These are phyloP conservation scores for Rossbeevera mucosa DNA, from an alignment of 768 basidiomycete species.

Conservation along the genomic window DNA sequence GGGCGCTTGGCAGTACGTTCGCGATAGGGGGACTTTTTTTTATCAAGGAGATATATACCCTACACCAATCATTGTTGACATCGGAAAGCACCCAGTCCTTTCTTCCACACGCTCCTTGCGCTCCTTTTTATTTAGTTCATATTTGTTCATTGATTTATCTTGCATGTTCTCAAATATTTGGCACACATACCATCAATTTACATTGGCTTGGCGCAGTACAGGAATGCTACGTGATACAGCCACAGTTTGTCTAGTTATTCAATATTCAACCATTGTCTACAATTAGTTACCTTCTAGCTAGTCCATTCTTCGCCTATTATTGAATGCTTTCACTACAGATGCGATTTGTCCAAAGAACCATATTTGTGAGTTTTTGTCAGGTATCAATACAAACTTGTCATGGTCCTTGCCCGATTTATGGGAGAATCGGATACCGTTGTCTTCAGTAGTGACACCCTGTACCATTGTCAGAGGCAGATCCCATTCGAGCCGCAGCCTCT, in stretches of 20 bases:
- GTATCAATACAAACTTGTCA: slow-evolving; percentile 73
- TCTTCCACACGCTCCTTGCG: slow-evolving; percentile 17
- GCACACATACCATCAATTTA: slow-evolving; percentile 24
- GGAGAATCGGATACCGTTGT: slow-evolving; percentile 84
- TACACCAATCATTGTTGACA: slow-evolving; percentile 18
- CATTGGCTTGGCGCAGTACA: slow-evolving; percentile 20
- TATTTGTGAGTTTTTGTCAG: slow-evolving; percentile 66
- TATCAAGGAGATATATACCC: slow-evolving; percentile 27
- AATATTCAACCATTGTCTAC: slow-evolving; percentile 14
- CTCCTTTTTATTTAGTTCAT: slow-evolving; percentile 18
- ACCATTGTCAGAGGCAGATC: slow-evolving; percentile 85
- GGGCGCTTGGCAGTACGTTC: slow-evolving; percentile 21
- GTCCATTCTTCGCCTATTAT: slow-evolving; percentile 71
- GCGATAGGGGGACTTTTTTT: slow-evolving; percentile 18
- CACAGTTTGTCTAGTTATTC: slow-evolving; percentile 10
- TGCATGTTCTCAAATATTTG: slow-evolving; percentile 22
- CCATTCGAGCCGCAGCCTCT: slow-evolving; percentile 83
- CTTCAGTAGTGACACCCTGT: slow-evolving; percentile 83
- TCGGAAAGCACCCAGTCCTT: slow-evolving; percentile 17
- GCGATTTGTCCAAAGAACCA: slow-evolving; percentile 83
- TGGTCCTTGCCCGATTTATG: slow-evolving; percentile 73
- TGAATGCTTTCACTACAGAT: slow-evolving; percentile 71
- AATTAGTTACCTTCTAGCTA: slow-evolving; percentile 15
- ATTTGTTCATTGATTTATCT: slow-evolving; percentile 19
- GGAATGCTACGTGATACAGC: slow-evolving; percentile 22